These are phyloP conservation scores for Ichthyophthirius multifiliis DNA, from an alignment of 169 alveolate genomes.

Conservation along the genomic window DNA sequence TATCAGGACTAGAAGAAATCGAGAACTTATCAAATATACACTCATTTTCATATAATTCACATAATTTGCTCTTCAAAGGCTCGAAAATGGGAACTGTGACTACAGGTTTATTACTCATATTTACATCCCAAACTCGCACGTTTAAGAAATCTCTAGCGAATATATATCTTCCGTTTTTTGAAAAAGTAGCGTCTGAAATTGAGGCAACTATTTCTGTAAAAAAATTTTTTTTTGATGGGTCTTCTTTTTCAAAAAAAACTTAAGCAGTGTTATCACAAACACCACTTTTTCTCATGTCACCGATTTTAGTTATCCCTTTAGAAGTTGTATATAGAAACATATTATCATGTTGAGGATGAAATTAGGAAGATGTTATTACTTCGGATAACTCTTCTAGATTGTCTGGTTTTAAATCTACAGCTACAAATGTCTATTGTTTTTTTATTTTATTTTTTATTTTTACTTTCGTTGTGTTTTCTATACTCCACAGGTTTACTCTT, in stretches of 20 bases:
- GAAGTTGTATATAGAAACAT: constrained; percentile 56
- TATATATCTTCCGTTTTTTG: constrained; percentile 49
- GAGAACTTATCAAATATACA: constrained; percentile 64
- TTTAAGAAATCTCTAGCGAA: constrained; percentile 71
- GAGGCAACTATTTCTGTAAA: constrained; percentile 71
- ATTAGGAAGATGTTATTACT: constrained; percentile 69
- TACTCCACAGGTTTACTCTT: constrained; percentile 64
- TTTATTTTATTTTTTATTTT: neutral
- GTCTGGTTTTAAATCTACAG: constrained; percentile 72
- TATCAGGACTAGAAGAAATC: constrained; percentile 41
- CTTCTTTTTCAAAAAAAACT: constrained; percentile 53
- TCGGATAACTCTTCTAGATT: constrained; percentile 69
- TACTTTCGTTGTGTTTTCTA: constrained; percentile 46
- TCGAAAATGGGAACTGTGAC: constrained; percentile 49
- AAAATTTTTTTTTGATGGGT: constrained; percentile 67
- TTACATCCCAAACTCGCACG: constrained; percentile 71
- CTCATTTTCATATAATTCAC: constrained; percentile 69
- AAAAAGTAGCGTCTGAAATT: constrained; percentile 70
- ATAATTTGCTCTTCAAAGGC: constrained; percentile 54
- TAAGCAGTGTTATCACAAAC: constrained; percentile 48
- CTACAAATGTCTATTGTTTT: constrained; percentile 39
- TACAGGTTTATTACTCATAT: constrained; percentile 52
- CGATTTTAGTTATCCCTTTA: constrained; percentile 61
- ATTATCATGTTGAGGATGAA: constrained; percentile 56
- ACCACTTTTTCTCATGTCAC: constrained; percentile 62